phyloP scores from a whole-genome alignment of 768 basidiomycete species.

The Russula sp. region DNA sequence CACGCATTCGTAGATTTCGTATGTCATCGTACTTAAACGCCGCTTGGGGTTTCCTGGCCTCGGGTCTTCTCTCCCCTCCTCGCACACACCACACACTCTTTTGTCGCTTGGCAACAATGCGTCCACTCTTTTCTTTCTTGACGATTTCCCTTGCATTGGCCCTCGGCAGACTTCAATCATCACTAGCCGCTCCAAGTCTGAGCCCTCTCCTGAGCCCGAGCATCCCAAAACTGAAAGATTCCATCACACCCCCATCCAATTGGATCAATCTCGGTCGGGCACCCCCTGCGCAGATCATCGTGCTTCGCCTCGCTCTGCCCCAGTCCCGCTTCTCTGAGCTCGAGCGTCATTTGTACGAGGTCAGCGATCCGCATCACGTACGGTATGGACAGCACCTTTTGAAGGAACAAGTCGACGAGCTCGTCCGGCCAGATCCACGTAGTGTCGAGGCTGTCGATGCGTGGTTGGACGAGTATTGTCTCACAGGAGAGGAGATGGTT shows the following conservation, averaged over 20 bases:
- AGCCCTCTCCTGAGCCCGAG: not conserved
- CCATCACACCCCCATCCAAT: conserved; percentile 34
- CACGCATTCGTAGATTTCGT: too few relatives aligned
- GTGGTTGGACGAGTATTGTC: conserved; percentile 54
- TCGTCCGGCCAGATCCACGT: conserved; percentile 50
- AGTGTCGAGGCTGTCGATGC: conserved; percentile 47
- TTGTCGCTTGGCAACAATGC: not conserved
- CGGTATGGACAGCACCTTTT: conserved; percentile 39
- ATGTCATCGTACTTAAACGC: not conserved
- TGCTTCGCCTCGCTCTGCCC: conserved; percentile 35
- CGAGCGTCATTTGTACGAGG: conserved; percentile 23
- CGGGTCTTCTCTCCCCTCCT: not conserved
- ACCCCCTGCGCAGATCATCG: conserved; percentile 38
- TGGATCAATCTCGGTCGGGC: conserved; percentile 42
- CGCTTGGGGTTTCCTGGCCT: not conserved
- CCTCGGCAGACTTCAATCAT: not conserved
- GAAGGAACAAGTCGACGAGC: conserved; percentile 55
- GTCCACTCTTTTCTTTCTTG: conserved; percentile 5
- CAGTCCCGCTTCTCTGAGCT: conserved; percentile 24
- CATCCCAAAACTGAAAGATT: conserved; percentile 12
- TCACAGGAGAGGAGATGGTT: conserved; percentile 33
- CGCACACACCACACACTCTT: not conserved
- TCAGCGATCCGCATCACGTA: conserved; percentile 21
- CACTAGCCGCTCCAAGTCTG: not conserved
- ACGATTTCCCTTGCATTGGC: not conserved